A percentile compares a stretch with the other conserved stretches of the same genome.
These are phyloP conservation scores for Avena eriantha DNA, from an alignment of 176 grass and related monocot species.

Conservation along the genomic window DNA sequence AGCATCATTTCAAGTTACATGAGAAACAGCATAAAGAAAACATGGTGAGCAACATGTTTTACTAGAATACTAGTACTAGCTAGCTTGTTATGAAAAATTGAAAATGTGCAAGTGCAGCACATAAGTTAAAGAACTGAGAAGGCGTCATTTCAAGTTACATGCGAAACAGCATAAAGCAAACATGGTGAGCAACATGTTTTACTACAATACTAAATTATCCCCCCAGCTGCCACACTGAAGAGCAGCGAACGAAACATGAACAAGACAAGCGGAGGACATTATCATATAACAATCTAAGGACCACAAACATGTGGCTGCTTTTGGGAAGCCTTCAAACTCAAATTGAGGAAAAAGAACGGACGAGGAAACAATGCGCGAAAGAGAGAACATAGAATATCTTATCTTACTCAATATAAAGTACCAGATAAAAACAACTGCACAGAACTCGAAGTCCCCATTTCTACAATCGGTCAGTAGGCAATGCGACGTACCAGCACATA, in stretches of 20 bases:
- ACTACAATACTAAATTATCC: not conserved
- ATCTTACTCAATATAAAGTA: not conserved
- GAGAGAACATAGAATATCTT: not conserved
- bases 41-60: constrained; percentile 22
- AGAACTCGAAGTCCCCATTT: constrained; percentile 43
- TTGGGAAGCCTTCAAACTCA: not conserved
- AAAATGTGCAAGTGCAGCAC: not conserved
- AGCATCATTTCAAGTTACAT: not conserved
- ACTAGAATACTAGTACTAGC: constrained; percentile 5
- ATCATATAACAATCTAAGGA: constrained; percentile 3
- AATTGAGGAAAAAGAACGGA: not conserved
- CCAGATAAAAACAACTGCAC: constrained; percentile 19
- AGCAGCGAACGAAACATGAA: not conserved
- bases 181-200: constrained; percentile 22
- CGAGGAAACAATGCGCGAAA: not conserved
- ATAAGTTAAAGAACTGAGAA: not conserved
- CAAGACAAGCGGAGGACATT: constrained; percentile 8
- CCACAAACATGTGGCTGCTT: not conserved
- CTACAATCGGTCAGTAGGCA: not conserved
- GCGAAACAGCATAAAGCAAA: constrained; percentile 23
- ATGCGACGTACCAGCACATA: constrained; percentile 45
- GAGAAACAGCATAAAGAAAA: constrained; percentile 25
- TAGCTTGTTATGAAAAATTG: not conserved
- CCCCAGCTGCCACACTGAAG: not conserved
- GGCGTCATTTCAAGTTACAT: not conserved